phyloP scores from a whole-genome alignment of 768 basidiomycete genomes.

The Lactarius evosmus region DNA sequence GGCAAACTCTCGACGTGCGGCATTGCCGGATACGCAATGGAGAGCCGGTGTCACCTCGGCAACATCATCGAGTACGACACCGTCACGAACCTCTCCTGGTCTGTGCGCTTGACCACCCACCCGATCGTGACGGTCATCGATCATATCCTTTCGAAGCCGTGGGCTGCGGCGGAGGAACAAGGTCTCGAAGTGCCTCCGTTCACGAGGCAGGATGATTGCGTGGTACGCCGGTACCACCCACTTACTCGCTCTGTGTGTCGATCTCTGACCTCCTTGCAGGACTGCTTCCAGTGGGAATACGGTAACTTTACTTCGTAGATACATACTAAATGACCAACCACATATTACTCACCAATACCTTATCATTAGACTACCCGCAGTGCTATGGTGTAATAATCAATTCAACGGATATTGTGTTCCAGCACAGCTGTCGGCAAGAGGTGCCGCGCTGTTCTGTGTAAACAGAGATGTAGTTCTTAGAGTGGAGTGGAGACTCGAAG shows the following conservation, averaged over 20 bases:
- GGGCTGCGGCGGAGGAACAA: conserved; percentile 57
- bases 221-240: conserved; percentile 40
- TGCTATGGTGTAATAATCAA: background rate
- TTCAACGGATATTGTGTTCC: background rate
- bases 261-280: conserved; percentile 38
- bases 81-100: conserved; percentile 80
- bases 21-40: conserved; percentile 82
- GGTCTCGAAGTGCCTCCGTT: conserved; percentile 64
- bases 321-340: no score
- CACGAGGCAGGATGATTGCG: conserved; percentile 56
- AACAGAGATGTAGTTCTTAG: background rate
- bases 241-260: background rate
- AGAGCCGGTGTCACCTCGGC: conserved; percentile 81
- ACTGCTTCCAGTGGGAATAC: conserved; percentile 73
- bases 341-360: background rate
- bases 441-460: background rate
- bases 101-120: conserved; percentile 78
- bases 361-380: background rate
- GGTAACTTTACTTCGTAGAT: conserved; percentile 38
- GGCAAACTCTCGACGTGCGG: conserved; percentile 76
- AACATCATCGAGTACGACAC: conserved; percentile 90
- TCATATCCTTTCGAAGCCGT: conserved; percentile 62
- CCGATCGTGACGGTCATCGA: conserved; percentile 79
- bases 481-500: background rate
- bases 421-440: background rate